Conservation (phyloP, 179 eudicot species). For the Silene vulgaris region DNA sequence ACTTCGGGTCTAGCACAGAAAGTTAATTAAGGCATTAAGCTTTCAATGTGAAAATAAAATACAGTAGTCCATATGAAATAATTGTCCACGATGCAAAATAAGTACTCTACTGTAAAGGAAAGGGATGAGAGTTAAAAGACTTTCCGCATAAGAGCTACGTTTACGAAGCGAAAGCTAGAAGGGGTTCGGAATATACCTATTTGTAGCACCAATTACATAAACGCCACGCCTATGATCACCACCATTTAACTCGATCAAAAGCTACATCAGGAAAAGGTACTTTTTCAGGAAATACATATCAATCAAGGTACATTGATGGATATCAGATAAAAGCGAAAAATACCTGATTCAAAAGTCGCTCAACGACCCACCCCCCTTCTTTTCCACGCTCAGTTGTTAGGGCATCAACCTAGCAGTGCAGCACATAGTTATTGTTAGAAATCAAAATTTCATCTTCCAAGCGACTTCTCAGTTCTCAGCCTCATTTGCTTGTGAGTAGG, state of each 20-base stretch:
- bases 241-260: constrained; percentile 71
- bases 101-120: too few species aligned
- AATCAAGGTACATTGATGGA: background rate
- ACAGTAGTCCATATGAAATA: background rate
- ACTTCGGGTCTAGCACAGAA: constrained; percentile 58
- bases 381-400: constrained; percentile 69
- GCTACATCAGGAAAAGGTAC: constrained; percentile 37
- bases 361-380: constrained; percentile 84
- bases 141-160: too few species aligned
- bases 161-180: too few species aligned
- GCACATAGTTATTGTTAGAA: constrained; percentile 4
- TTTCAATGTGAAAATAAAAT: background rate
- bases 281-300: constrained; percentile 15
- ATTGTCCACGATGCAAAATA: background rate
- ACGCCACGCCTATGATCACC: constrained; percentile 77
- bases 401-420: constrained; percentile 66
- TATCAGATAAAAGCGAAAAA: background rate
- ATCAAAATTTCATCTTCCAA: background rate
- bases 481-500: background rate
- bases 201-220: constrained; percentile 89
- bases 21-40: background rate
- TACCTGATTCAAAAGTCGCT: constrained; percentile 78
- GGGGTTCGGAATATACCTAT: constrained; percentile 72
- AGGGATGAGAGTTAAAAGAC: too few species aligned
- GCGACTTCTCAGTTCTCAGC: background rate